Conservation (phyloP, 495 filamentous ascomycete genomes). For the Polyplosphaeria fusca region DNA sequence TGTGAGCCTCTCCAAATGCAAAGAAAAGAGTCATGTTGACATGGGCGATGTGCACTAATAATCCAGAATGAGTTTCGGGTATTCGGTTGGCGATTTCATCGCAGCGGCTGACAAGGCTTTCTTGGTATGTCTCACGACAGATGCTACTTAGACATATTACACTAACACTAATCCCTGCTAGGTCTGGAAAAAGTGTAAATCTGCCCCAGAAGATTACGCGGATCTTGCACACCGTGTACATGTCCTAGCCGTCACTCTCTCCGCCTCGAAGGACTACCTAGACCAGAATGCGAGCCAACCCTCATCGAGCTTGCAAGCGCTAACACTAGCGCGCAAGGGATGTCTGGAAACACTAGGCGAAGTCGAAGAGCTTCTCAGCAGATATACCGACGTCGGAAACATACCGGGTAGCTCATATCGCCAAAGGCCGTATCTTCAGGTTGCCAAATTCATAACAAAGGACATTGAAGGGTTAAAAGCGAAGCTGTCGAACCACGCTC, state of each 20-base stretch:
- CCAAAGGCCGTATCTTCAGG: neutral
- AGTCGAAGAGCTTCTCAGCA: neutral
- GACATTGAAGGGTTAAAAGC: neutral
- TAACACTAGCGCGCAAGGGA: neutral
- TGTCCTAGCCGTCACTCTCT: neutral
- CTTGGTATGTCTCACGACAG: neutral
- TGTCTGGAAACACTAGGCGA: neutral
- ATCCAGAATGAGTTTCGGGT: slow-evolving; percentile 1
- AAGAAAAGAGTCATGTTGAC: no score
- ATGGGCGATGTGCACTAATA: no score
- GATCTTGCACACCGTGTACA: neutral
- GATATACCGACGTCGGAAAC: neutral
- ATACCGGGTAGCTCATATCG: no score
- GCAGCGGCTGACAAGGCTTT: neutral
- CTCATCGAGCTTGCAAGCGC: neutral
- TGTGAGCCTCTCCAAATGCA: no score
- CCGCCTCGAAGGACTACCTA: neutral
- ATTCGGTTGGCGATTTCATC: neutral
- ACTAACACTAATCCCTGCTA: neutral
- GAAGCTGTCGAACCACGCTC: neutral
- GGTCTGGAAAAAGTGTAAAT: neutral
- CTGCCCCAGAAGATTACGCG: neutral
- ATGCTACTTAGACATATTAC: neutral
- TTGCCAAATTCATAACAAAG: neutral
- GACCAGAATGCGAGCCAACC: neutral